Base-by-base conservation (phyloP, 257 asterid genomes). In the Nicotiana paniculata region DNA sequence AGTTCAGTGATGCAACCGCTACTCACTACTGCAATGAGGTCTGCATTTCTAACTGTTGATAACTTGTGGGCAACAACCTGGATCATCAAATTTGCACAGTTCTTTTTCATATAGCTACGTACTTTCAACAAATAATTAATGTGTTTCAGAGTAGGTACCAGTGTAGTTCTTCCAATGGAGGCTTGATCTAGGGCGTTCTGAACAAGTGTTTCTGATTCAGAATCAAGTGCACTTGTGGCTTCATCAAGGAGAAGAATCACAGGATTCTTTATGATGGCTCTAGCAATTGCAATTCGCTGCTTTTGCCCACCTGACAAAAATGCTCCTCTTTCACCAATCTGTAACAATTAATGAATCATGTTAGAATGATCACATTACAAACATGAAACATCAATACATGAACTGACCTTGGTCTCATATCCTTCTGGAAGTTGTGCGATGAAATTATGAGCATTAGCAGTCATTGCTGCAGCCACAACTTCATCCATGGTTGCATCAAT, bases 21-120 rank as follows among this genome's bases (percentile, higher is more conserved):
- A 33, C 87, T 88, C 43, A 94, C 87, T 15, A 92, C 97, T 61
- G 92, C 96, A 6, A 94, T 93, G 77, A 88, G 6, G 43, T 94
- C 97, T 33, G 98, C 95, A 37, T 93, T 90, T 89, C 89, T 86
- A 76, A 94, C 86, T 1, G 98, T 94, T n/a, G 98, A 88, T 30
- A 94, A 93, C 89, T 93, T 94, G 77, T 94, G 98, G n/a, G 97
- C 98, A 6, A 94, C 95, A 24, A 94, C 97, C 98, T 94, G 88
- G 30, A 64, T 63, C 63, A 51, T 26, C 51, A 83, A 48, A 66
- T 84, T 67, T 6, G 15, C 53, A 43, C 62, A 58, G 21, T 68
- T 55, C 33, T 77, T 30, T 51, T 55, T 43, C 48, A 9, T 37
- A 37, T 43, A 43, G 46, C 46, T 5, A 69, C 35, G 35, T 32